A percentile compares a stretch with the other conserved stretches of the same genome.
Conservation (phyloP, 768 basidiomycete genomes). For the Lactifluus hygrophoroides region DNA sequence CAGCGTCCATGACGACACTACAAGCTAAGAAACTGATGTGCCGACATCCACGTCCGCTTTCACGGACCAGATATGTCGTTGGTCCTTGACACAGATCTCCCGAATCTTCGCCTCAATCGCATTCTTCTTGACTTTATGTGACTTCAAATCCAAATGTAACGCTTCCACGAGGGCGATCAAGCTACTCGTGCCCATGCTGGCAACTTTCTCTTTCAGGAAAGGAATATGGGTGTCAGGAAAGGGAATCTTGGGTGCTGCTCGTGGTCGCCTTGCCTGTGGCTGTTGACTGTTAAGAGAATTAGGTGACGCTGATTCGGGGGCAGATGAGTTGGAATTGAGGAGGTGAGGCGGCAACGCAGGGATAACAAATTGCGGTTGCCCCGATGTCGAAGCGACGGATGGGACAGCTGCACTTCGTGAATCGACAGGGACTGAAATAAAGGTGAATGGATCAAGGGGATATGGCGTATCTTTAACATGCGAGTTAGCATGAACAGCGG, state of each 20-base stretch:
- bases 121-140: conserved; percentile 73
- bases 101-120: conserved; percentile 74
- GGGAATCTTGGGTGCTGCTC: conserved; percentile 37
- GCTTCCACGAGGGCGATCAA: conserved; percentile 63
- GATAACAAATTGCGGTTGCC: conserved; percentile 36
- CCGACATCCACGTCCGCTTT: conserved; percentile 29
- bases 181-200: conserved; percentile 49
- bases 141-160: conserved; percentile 59
- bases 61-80: conserved; percentile 69
- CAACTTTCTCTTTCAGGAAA: conserved; percentile 54
- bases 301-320: conserved; percentile 17
- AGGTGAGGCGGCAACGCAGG: conserved; percentile 28
- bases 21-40: neutral
- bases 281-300: conserved; percentile 3
- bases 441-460: conserved; percentile 73
- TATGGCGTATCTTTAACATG: conserved; percentile 51
- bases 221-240: conserved; percentile 65
- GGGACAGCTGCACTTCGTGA: conserved; percentile 29
- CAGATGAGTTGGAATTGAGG: conserved; percentile 7
- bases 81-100: conserved; percentile 65
- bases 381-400: conserved; percentile 15
- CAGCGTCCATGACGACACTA: neutral
- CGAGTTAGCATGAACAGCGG: neutral
- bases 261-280: conserved; percentile 23
- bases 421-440: conserved; percentile 43